Evolutionary conservation across 2,329 filamentous ascomycete genomes (phyloP), one percentile per base, ranked within the genome.

Genomic region (Ophiobolus disseminans): DNA sequence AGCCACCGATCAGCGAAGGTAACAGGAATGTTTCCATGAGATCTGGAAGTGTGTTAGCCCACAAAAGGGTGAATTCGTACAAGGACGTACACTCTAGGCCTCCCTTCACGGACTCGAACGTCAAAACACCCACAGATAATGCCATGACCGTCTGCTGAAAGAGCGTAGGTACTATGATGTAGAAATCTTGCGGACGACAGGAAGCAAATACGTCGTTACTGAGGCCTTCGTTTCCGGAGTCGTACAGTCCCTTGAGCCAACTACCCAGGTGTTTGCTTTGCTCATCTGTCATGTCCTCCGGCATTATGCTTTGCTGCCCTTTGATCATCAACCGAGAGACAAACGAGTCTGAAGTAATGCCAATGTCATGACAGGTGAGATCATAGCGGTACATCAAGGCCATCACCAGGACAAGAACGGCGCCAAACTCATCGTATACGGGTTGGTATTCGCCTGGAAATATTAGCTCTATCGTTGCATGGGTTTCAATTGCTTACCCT

Each of bases 341-440:
- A 62, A 90, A 91, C 1, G 86, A 89, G 47, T 86, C 83, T 0
- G 79, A 65, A 1, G 82, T 76, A 10, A 84, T 75, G 2, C 88
- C 89, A 22, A 92, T 76, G 26, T 92, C 88, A 3, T 81, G 73
- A 5, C 79, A 75, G 0, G 79, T 81, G 8, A 94, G 77, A 41
- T 84, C 82, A 62, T 92, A 93, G 11, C 90, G 86, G 65, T 90
- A 83, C n/a, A 87, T 82, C 55, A 91, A 87, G 0, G 88, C 87
- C 41, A 92, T 73, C 0, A 91, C 80, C 2, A 94, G 77, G 1
- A 94, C 79, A 6, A 94, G 74, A 13, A 92, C 86, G 0, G 88
- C 85, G 0, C 89, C 89, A 58, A 93, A 94, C 60, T 95, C 90
- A 63, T 94, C 90, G 60, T 94, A 94, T 0, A 91, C 85, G 0